Evolutionary conservation across 169 alveolate genomes (phyloP), one percentile per base, ranked within the genome.

Genomic region (Plasmodium relictum): DNA sequence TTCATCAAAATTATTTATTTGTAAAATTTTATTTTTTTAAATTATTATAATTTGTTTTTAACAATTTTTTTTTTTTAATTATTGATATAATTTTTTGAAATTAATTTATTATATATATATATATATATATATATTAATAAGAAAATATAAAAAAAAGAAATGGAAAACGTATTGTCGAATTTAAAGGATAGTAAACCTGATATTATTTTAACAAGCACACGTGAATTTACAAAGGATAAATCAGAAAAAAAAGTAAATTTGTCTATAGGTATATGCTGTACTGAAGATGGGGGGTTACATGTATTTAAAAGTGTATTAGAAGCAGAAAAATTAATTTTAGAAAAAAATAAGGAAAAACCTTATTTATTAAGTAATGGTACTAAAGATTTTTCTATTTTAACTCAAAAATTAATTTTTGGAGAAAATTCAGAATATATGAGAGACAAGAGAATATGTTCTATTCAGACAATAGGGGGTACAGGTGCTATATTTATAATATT

Each of bases 351-450:
- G 50, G 93, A 92, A 58, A 91, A 96, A 92, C 98, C 96, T 91
- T 96, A 96, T 90, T 80, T 96, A 20, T 96, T 97, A 41, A 94
- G 96, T 61, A 97, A 94, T 48, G 98, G 98, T 22, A 76, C 91
- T 56, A 95, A 96, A 7, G 88, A 66, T 12, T 96, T 94, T 94
- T 89, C 85, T 7, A 37, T 69, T 16, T 93, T 88, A 39, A 94
- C 97, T 3, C 65, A 89, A 52, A 26, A 88, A 31, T 63, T 96
- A n/a, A 88, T 95, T 1, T 95, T 95, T 83, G 96, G 97, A 16
- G 62, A 61, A 9, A 45, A 83, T 41, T 83, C 91, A 18, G n/a
- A 50, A 44, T 83, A 83, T 37, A 72, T 93, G 9, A 52, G 50
- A 72, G 85, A 83, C 1, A 66, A 83, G 37, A 83, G 31, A 83